These are phyloP conservation scores for Trichothecium sympodiale DNA, from an alignment of 2,329 filamentous ascomycete genomes.

Conservation along the genomic window DNA sequence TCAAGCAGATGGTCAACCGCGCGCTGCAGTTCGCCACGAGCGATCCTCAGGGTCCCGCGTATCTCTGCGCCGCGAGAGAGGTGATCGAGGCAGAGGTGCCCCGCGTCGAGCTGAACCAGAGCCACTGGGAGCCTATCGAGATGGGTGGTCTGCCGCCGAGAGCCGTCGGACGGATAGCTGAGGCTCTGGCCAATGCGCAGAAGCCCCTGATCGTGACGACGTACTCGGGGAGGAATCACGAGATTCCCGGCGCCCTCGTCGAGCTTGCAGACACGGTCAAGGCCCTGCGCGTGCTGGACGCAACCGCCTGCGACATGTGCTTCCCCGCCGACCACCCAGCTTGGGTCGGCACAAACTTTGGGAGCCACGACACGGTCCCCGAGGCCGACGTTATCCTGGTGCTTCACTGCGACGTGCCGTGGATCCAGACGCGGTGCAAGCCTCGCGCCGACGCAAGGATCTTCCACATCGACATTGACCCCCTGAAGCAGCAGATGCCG, in stretches of 20 bases:
- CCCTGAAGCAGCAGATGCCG: slow-evolving; percentile 61
- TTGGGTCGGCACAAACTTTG: slow-evolving; percentile 62
- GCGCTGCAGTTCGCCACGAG: slow-evolving; percentile 72
- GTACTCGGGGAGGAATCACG: slow-evolving; percentile 59
- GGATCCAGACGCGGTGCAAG: slow-evolving; percentile 69
- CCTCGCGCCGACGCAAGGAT: slow-evolving; percentile 41
- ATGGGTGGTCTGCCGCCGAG: slow-evolving; percentile 45
- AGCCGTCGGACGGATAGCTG: slow-evolving; percentile 42
- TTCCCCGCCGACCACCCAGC: slow-evolving; percentile 61
- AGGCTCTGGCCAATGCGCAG: slow-evolving; percentile 51
- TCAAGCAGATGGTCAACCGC: slow-evolving; percentile 83
- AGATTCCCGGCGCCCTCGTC: slow-evolving; percentile 49
- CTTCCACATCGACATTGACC: slow-evolving; percentile 56
- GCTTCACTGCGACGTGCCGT: slow-evolving; percentile 83
- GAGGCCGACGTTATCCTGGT: slow-evolving; percentile 78
- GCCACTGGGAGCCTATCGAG: slow-evolving; percentile 59
- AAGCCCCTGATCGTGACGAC: slow-evolving; percentile 61
- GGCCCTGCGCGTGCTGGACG: slow-evolving; percentile 62
- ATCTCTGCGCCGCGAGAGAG: slow-evolving; percentile 67
- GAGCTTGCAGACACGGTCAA: slow-evolving; percentile 56
- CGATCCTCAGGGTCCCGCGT: slow-evolving; percentile 69
- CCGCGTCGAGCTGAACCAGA: slow-evolving; percentile 58
- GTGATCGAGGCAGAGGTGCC: slow-evolving; percentile 78
- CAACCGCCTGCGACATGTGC: slow-evolving; percentile 70
- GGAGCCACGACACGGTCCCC: slow-evolving; percentile 60